Evolutionary conservation across 2,329 filamentous ascomycete genomes (phyloP).

Genomic region (Cladosporium oxysporum): DNA sequence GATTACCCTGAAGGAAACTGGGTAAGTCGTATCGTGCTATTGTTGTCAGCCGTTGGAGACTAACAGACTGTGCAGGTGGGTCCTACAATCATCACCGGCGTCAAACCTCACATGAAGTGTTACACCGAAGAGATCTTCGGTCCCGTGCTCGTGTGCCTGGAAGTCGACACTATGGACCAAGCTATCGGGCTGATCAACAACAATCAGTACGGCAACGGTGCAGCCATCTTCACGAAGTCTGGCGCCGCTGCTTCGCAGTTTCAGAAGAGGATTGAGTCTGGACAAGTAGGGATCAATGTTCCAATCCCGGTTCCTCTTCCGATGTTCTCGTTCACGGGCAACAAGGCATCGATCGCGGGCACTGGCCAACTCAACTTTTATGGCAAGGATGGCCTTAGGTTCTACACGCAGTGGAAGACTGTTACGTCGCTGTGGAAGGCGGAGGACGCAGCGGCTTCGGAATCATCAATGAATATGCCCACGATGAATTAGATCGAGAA

Average conservation of each 20-base stretch:
- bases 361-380: conserved; percentile 94
- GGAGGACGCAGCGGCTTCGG: conserved; percentile 79
- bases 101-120: conserved; percentile 78
- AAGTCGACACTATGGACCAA: conserved; percentile 76
- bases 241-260: conserved; percentile 76
- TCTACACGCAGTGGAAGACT: conserved; percentile 97
- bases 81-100: conserved; percentile 79
- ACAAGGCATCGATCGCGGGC: conserved; percentile 86
- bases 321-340: conserved; percentile 54
- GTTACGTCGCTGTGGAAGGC: conserved; percentile 89
- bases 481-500: conserved; percentile 49
- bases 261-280: conserved; percentile 78
- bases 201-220: conserved; percentile 86
- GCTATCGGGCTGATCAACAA: conserved; percentile 79
- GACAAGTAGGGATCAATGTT: conserved; percentile 84
- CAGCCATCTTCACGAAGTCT: conserved; percentile 79
- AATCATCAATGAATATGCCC: conserved; percentile 88
- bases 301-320: conserved; percentile 64
- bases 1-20: conserved; percentile 86
- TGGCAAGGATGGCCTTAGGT: conserved; percentile 85
- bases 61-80: conserved; percentile 48
- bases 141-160: conserved; percentile 78
- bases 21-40: conserved; percentile 21
- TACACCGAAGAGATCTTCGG: conserved; percentile 86
- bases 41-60: background rate